Evolutionary conservation across 139 green algal genomes (phyloP).

Genomic region (Mesotaenium endlicherianum): DNA sequence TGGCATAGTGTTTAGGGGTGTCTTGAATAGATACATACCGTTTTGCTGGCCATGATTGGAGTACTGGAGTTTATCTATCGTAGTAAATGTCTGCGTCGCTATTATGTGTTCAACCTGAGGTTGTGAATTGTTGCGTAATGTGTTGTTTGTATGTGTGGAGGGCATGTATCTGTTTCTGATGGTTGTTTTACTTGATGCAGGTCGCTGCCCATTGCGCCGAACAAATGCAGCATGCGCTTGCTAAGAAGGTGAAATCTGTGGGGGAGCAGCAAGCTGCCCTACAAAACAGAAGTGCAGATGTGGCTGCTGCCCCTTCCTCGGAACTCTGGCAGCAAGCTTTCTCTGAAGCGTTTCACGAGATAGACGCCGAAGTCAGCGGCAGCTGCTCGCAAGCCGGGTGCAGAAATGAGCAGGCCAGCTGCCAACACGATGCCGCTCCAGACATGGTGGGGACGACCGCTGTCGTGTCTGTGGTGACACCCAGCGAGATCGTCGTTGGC

Average conservation of each 20-base stretch:
- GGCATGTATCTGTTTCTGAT: too few relatives aligned
- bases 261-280: neutral
- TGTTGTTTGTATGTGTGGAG: too few relatives aligned
- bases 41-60: neutral
- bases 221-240: neutral
- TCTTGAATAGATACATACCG: neutral
- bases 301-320: neutral
- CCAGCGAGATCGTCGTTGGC: slow-evolving; percentile 64
- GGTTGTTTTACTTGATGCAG: too few relatives aligned
- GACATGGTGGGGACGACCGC: slow-evolving; percentile 68
- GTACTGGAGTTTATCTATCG: neutral
- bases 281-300: neutral
- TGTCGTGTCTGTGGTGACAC: slow-evolving; percentile 63
- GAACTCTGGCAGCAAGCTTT: neutral
- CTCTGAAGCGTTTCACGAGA: neutral
- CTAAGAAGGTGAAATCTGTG: neutral
- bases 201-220: neutral
- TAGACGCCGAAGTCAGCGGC: slow-evolving; percentile 29
- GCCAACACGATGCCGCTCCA: neutral
- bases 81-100: neutral
- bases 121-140: neutral
- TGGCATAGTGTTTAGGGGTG: neutral
- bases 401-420: neutral
- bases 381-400: neutral
- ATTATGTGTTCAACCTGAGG: neutral